Evolutionary conservation across 2,329 filamentous ascomycete species (phyloP), one percentile per base, ranked within the genome.

Genomic region (Dryadomyces sulphureus): DNA sequence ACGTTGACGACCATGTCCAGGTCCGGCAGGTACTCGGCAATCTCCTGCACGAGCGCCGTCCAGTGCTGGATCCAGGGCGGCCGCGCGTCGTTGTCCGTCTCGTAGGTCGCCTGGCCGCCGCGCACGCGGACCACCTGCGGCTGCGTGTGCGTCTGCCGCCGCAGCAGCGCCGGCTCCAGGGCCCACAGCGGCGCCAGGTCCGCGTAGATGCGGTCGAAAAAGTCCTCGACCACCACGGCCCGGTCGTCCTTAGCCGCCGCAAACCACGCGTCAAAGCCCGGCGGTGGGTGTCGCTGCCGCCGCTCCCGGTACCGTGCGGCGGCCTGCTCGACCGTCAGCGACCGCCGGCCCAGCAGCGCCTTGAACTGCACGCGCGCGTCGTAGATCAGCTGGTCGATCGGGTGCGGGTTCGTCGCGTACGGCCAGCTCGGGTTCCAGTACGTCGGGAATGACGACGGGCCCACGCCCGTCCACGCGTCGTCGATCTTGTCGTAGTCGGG

Each of bases 1-100:
- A 69, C 65, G 54, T 82, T 81, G 61, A 81, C 72, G 12, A 76
- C 70, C 63, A 81, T 78, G 56, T 81, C 77, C 56, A 82, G 70
- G 51, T 82, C 77, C 7, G 77, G 78, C 21, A 82, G 57, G 46
- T 70, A 60, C 19, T 65, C 54, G 25, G 71, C 67, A 34, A 77
- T 71, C 48, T 70, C 69, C 6, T 56, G 52, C 21, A 79, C 65
- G 14, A 77, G 60, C 5, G 57, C 55, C 1, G 64, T 63, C 70
- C 70, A 73, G 21, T 64, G 57, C 54, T 68, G 56, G 41, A 71
- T 53, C 65, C 68, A 70, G 2, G 62, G 60, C 32, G 68, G 66
- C 24, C 59, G 62, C 19, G 55, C 57, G 30, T 60, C 55, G 24
- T 59, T 59, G 41, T 68, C 57, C 14, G 66, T 66, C 11, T 58